Base-by-base conservation (phyloP, 2,329 filamentous ascomycete genomes). In the Microsporum ferrugineum region DNA sequence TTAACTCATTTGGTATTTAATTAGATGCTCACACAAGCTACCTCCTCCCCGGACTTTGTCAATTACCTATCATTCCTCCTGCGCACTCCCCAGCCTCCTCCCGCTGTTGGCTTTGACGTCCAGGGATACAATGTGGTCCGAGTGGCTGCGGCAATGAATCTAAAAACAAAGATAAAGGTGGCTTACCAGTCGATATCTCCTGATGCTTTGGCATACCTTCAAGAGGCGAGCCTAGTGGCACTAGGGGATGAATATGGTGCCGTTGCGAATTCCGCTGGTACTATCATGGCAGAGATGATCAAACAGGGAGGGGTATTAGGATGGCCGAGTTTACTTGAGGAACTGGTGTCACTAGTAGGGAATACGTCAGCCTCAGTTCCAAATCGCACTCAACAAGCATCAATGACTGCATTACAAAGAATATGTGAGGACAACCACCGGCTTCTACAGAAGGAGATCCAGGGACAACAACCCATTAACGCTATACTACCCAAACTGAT, bases 391-490 rank as follows among this genome's bases (percentile, higher is more conserved):
- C 91, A 96, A 71, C 92, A 99, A 73, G 91, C 91, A 63, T 91
- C 90, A 67, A 96, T 97, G 88, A 85, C 88, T 57, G 91, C 94
- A 56, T 80, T 99, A 74, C 80, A 88, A 72, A 97, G 97, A 79
- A 91, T 99, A 64, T 99, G 94, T 75, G 94, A 99, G 75, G 94
- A 99, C 76, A 96, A 95, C 76, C 86, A 84, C 70, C 90, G 88
- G 71, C 81, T 89, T 62, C 79, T 99, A 60, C 90, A 95, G 75
- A 86, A 87, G 68, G 89, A 96, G 65, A 89, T 95, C 72, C 86
- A 91, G 70, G 90, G 91, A 63, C 87, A 96, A 74, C 83, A 91
- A 61, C 94, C 94, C 1, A 83, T 97, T 63, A 88, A 88, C 71
- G 87, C 91, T 68, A 84, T 99, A 53, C 86, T 97, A 57, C 94